Base-by-base conservation (phyloP, 805 yeast genomes). In the Suhomyces kilbournensis region DNA sequence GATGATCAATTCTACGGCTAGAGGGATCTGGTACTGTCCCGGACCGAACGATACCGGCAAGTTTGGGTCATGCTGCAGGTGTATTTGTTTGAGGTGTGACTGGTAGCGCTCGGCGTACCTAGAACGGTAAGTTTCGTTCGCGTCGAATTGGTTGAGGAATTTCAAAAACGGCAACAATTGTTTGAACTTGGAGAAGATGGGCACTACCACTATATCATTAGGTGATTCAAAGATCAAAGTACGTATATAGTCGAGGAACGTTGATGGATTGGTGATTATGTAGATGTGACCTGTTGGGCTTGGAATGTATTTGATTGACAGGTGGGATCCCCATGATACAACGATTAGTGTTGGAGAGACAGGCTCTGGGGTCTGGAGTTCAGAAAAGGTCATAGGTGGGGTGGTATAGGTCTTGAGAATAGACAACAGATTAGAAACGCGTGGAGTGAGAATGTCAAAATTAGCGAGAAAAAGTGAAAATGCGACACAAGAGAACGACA, bases 21-120 rank as follows among this genome's bases (percentile, higher is more conserved):
- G 48, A 4, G 71, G 67, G 4, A 52, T 14, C 32, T 66, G 70
- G 44, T 62, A 60, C 39, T 62, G 65, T 5, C 71, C 72, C 4
- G 43, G 46, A 1, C 58, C 54, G 19, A 63, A 44, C 6, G 30
- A 45, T 25, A 53, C 53, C 5, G 48, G 44, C 32, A 49, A 19
- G 17, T n/a, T 51, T 32, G 34, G 25, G 34, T 28, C 50, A 15
- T 17, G 48, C 32, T 17, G 48, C 44, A 20, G 48, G 19, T 14
- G 44, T 23, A 49, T 12, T 39, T 28, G 47, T n/a, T 32, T 40
- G 9, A 46, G 26, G n/a, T 49, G 42, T 10, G 25, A 9, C 9
- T 20, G 30, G 39, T 17, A 44, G n/a, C 22, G 15, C 20, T 22
- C 7, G 9, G 4, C 7, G 28, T 43, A 52, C 8, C 7, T 15